Base-by-base conservation (phyloP, 1,284 basidiomycete species). In the Anthracocystis panici-leucophaei region DNA sequence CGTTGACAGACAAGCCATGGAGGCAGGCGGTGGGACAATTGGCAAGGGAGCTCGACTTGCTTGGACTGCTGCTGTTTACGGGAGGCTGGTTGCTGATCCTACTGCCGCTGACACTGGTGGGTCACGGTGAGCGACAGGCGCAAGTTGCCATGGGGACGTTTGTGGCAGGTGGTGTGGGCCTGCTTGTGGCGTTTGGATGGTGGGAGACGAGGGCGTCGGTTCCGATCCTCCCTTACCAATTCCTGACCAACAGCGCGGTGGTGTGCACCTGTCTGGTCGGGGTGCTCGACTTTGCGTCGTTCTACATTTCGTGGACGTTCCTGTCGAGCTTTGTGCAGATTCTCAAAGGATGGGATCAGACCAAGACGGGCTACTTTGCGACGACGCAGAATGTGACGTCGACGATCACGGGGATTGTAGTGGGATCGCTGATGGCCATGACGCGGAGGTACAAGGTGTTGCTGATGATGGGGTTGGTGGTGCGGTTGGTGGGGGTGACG, bases 51-150 rank as follows among this genome's bases (percentile, higher is more conserved):
- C 88, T 92, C 40, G 91, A 92, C 76, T 67, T 91, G 45, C 78
- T 91, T 23, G 92, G 92, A 5, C 88, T 93, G n/a, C 40, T 90
- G 31, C 88, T 93, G 40, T 88, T 93, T 42, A 91, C 89, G 3
- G 85, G 88, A 14, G 89, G 89, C 25, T 85, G 83, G 78, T 63
- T 83, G 2, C 86, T 92, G 16, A 89, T 92, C 62, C 88, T 93
- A 5, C 86, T 92, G 6, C 92, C 92, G 1, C 86, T 92, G 27
- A 91, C 91, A 0, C 86, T 92, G 31, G 86, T 86, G 5, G 78
- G 82, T 16, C 73, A 79, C 38, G 78, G 78, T 18, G 70, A 77
- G 45, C 51, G 54, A 38, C 61, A 68, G 41, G 62, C 65, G 7
- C 45, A 64, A 7, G 55, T 71, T n/a, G 53, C 65, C n/a, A 67